Percentiles rank a stretch among this genome's conserved stretches.
Conservation (phyloP, 108 stramenopile species). For the Mediolabrus comicus region DNA sequence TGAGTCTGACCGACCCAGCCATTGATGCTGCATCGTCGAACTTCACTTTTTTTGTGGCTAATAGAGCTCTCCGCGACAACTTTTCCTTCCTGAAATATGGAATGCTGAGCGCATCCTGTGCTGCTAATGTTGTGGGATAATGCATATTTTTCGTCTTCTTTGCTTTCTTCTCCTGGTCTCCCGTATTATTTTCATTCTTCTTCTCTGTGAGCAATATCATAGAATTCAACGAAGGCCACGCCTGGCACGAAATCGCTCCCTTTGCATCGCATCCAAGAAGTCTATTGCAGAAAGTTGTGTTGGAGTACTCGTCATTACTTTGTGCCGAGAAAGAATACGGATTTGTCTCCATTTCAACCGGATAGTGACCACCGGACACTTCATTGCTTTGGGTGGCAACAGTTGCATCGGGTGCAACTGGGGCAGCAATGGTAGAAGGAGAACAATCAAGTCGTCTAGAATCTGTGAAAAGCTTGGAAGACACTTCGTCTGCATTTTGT, state of each 20-base stretch:
- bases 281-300: conserved; percentile 4
- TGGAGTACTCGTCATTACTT: not conserved
- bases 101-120: conserved; percentile 1
- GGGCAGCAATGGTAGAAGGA: not conserved
- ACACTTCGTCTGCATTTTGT: not conserved
- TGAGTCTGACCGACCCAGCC: conserved; percentile 11
- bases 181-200: not conserved
- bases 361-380: not conserved
- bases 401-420: not conserved
- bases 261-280: conserved; percentile 15
- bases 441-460: no score
- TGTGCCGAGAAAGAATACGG: not conserved
- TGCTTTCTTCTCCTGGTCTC: conserved; percentile 13
- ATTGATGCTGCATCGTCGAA: conserved; percentile 19
- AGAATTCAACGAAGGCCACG: conserved; percentile 17
- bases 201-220: conserved; percentile 31
- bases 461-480: not conserved
- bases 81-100: conserved; percentile 18
- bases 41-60: conserved; percentile 19
- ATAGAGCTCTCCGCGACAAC: not conserved
- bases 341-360: conserved; percentile 15
- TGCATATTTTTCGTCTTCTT: conserved; percentile 32
- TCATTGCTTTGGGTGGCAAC: not conserved
- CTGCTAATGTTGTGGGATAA: not conserved
- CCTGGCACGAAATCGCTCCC: conserved; percentile 12